Evolutionary conservation across 208 protist genomes (phyloP).

Genomic region (Acanthamoeba healyi): DNA sequence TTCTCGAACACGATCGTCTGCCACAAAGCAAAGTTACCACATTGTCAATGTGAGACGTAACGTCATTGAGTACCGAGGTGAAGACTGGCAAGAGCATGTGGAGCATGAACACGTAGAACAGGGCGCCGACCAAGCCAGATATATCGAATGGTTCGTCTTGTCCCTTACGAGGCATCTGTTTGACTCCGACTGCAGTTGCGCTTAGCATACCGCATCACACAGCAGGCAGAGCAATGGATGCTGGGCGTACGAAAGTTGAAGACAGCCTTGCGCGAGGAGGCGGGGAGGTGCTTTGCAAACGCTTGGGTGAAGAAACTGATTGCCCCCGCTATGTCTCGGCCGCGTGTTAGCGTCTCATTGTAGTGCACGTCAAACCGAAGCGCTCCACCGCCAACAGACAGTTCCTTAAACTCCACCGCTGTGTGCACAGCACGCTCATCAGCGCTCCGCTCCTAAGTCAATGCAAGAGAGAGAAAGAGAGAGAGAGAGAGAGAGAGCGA

Average conservation of each 20-base stretch:
- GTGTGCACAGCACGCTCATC: neutral
- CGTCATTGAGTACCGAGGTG: neutral
- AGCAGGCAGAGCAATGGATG: neutral
- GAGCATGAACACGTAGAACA: constrained; percentile 75
- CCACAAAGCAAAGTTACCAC: neutral
- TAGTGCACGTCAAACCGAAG: constrained; percentile 7
- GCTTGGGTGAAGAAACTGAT: constrained; percentile 58
- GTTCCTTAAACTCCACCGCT: constrained; percentile 39
- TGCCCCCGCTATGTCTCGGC: neutral
- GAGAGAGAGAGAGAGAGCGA: too few relatives aligned
- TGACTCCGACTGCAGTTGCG: neutral
- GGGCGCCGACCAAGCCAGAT: neutral
- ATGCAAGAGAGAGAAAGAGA: too few relatives aligned
- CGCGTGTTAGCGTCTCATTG: constrained; percentile 48
- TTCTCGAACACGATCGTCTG: constrained; percentile 78
- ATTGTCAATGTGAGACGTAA: neutral
- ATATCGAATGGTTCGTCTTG: constrained; percentile 38
- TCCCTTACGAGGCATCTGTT: constrained; percentile 15
- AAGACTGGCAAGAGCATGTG: constrained; percentile 73
- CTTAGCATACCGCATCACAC: neutral
- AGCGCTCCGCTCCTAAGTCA: too few relatives aligned
- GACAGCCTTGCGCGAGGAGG: neutral
- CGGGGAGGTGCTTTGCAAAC: neutral
- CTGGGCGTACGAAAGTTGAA: constrained; percentile 22
- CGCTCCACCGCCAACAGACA: neutral